Evolutionary conservation across 1,284 basidiomycete genomes (phyloP).

Genomic region (Trichosporon coremiiforme): DNA sequence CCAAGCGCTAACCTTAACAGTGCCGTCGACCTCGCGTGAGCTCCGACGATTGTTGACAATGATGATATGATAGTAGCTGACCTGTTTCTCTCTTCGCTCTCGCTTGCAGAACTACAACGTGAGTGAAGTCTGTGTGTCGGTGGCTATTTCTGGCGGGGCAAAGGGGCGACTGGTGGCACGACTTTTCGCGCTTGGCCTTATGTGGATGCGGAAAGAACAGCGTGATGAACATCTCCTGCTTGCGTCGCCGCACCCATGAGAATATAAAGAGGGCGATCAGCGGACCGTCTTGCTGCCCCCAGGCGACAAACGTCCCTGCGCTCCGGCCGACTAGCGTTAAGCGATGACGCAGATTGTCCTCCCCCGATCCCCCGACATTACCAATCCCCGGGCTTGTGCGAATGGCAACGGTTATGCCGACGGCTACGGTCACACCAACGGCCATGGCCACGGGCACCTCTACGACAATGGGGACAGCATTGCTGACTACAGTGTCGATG

Average conservation of each 20-base stretch:
- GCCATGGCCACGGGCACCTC: neutral
- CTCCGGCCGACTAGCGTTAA: neutral
- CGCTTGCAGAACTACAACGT: conserved; percentile 46
- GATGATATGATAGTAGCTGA: conserved; percentile 13
- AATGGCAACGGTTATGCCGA: neutral
- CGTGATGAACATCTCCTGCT: neutral
- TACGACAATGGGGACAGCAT: neutral
- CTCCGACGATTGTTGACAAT: conserved; percentile 14
- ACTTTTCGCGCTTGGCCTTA: neutral
- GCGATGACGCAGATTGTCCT: conserved; percentile 13
- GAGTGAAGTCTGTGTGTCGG: conserved; percentile 26
- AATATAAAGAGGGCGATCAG: conserved; percentile 6
- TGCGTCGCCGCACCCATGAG: neutral
- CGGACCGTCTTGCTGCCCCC: neutral
- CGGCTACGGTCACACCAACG: too few species aligned
- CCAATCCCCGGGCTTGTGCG: neutral
- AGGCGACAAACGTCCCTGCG: neutral
- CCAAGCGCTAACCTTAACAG: conserved; percentile 31
- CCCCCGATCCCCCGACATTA: neutral
- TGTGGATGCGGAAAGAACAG: neutral
- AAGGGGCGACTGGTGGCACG: neutral
- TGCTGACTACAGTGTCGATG: conserved; percentile 52
- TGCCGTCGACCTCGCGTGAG: conserved; percentile 54
- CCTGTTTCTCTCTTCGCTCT: neutral
- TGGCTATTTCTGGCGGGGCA: neutral